Evolutionary conservation across 1,284 basidiomycete genomes (phyloP), one percentile per base, ranked within the genome.

Genomic region (Trichosporon sp.): DNA sequence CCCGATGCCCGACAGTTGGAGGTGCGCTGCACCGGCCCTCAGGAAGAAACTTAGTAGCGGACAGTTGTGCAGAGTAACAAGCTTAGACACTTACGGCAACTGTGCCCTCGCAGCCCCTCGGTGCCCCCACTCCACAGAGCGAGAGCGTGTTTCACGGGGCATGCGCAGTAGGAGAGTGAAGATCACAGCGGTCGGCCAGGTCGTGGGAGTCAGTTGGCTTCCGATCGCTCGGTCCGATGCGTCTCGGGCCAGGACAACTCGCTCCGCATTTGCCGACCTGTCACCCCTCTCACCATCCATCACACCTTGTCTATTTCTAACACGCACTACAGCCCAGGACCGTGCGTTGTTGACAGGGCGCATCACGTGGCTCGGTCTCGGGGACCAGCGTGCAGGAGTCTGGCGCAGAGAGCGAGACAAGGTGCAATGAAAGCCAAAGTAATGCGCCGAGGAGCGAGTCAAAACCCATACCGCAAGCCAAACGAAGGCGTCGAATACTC

Each of bases 241-340:
- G 12, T 12, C 31, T 63, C 16, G 59, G 59, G 59, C 59, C 31
- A 61, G 31, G 31, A 40, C 6, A 40, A 40, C 32, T 63, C 59
- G 59, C 59, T 63, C 59, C 59, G 59, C 59, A 16, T 37, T 63
- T 63, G 59, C 59, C 59, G 59, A 63, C 59, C 59, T 21, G 59
- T 32, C 59, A 35, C 31, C 16, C 31, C 51, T 19, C 19, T 5
- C 16, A 16, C 26, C 26, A 40, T 37, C 35, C 38, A 40, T 10
- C 43, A 16, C 19, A 12, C 51, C 7, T n/a, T 54, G 4, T 16
- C 51, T 54, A 54, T 54, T 54, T 54, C 51, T 37, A 37, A 5
- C 21, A 26, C 19, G 21, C 51, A 54, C 19, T 10, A 21, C 51
- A 54, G 51, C 51, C n/a, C 4, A 54, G 51, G 51, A 54, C 51